Evolutionary conservation across 495 filamentous ascomycete genomes (phyloP), one percentile per base, ranked within the genome.

Genomic region (Aspergillus affinis): DNA sequence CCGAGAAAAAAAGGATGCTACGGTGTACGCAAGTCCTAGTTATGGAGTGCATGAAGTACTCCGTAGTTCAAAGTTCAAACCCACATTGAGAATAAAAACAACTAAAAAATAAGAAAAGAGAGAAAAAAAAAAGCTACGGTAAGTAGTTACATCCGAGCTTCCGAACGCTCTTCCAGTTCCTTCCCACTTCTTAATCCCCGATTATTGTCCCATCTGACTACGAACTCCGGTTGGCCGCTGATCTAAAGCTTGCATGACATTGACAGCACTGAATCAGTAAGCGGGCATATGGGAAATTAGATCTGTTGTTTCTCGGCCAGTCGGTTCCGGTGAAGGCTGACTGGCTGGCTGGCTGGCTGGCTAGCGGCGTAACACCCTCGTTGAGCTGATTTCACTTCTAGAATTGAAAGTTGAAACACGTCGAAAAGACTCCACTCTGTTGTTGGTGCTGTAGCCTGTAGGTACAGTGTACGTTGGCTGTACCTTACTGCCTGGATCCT

Each of bases 221-320:
- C 50, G 41, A 57, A 59, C 59, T 61, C 59, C 63, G 63, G 63
- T 65, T 61, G 63, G 59, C 41, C 52, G 41, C 23, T 30, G 6
- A 19, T 12, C 17, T 18, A 46, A 60, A 57, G 56, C 57, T 51
- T 50, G 58, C 50, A 60, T 53, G 46, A 57, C 49, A 57, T 21
- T 19, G 36, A 45, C 17, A 56, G 49, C 45, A 52, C 46, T 4
- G 47, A 29, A 53, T 12, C 27, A 50, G 17, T 17, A 27, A 29
- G 17, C 8, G 27, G 20, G 44, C 13, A 46, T 46, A 46, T 18
- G 18, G 13, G 13, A 46, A 18, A 15, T 18, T 46, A 18, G 30
- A 12, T 32, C 30, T 12, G 30, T 32, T 32, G 30, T 32, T 12
- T 41, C 36, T 41, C 36, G 36, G 36, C 10, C 36, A 2, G 36